Conservation (phyloP, 441 rosid genomes). For the Croton laevigatus region DNA sequence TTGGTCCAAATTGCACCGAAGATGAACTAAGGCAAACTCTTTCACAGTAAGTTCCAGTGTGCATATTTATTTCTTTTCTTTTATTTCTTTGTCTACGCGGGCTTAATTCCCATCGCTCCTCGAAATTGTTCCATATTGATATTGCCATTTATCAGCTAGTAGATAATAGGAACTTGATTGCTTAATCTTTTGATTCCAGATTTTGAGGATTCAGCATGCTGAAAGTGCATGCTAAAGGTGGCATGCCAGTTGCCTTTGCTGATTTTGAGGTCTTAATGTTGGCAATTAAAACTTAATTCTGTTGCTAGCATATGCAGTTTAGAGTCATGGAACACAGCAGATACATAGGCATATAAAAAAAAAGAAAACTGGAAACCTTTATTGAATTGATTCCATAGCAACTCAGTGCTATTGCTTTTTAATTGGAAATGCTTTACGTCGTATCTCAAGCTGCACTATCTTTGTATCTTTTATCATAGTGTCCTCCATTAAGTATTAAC, state of each 20-base stretch:
- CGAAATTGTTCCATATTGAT: not conserved
- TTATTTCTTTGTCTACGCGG: not conserved
- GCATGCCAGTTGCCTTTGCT: conserved; percentile 92
- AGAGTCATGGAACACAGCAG: not conserved
- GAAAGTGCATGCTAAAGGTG: conserved; percentile 61
- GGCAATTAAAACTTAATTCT: not conserved
- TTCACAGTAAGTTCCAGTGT: conserved; percentile 44
- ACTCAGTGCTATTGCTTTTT: not conserved
- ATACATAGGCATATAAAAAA: not conserved
- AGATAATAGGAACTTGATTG: conserved; percentile 2
- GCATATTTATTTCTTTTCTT: not conserved
- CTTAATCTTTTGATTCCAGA: conserved; percentile 36
- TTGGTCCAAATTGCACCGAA: conserved; percentile 85
- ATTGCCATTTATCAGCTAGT: not conserved
- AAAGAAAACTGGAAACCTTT: not conserved
- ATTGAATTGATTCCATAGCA: not conserved
- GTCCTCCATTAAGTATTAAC: not conserved
- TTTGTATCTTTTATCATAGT: not conserved
- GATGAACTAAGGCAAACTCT: conserved; percentile 69
- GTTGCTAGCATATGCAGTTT: not conserved
- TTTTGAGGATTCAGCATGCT: conserved; percentile 66
- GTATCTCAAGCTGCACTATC: not conserved
- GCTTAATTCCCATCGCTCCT: conserved; percentile 3
- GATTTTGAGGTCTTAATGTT: conserved; percentile 64
- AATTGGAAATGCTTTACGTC: not conserved